Evolutionary conservation across 2,329 filamentous ascomycete species (phyloP), one percentile per base, ranked within the genome.

Genomic region (Emydomyces testavorans): DNA sequence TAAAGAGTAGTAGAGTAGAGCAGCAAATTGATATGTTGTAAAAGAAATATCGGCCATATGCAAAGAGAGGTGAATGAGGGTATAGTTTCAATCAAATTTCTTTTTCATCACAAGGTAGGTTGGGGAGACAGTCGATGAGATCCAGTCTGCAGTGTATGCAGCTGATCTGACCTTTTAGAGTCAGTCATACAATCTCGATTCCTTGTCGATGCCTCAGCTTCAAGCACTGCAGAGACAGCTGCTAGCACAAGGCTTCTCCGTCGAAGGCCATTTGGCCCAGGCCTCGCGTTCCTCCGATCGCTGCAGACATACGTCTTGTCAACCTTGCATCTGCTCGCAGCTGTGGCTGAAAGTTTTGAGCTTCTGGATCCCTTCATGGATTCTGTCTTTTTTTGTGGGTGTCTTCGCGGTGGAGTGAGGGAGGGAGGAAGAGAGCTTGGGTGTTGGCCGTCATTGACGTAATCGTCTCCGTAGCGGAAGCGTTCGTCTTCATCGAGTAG

Each of bases 401-500:
- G 40, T 43, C 16, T 43, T 43, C 45, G 45, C 8, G 45, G 35
- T 18, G 48, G 51, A 2, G 39, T 50, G 8, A 47, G 48, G 4
- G 48, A 46, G 6, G 43, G 50, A 3, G 53, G 42, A 26, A 56
- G 42, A 4, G 52, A 56, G 48, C 52, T 54, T 10, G 54, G 54
- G 34, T 56, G 54, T 11, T 48, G 49, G 21, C 50, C 51, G 13
- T 52, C 50, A 28, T 52, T 45, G 10, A 50, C n/a, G 15, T 40
- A 48, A 28, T 31, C 29, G 20, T 51, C 51, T 18, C 21, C 37
- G 28, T 39, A 49, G 37, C 32, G 41, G 4, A 44, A 39, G 28
- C 44, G 28, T 31, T 47, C 41, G 38, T 38, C 53, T 23, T 58
- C 54, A 15, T 65, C 62, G 1, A 62, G 57, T 13, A 65, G 45